These are phyloP conservation scores for Diaporthe longicolla DNA, from an alignment of 2,329 filamentous ascomycete species.

Conservation along the genomic window DNA sequence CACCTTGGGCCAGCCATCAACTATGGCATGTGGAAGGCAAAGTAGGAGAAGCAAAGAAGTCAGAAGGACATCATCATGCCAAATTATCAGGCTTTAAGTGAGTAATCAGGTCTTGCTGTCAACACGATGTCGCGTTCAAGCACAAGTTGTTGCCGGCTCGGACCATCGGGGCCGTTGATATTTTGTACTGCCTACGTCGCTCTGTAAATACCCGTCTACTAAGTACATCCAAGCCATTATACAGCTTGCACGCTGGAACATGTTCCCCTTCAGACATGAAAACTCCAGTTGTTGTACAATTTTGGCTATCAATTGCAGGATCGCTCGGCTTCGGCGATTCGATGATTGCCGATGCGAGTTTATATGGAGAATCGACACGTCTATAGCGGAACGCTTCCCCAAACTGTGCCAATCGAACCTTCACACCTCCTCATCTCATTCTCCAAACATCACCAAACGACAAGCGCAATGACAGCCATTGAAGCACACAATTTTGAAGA, in stretches of 20 bases:
- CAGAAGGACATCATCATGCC: neutral
- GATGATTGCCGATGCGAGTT: conserved; percentile 25
- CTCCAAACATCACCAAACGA: neutral
- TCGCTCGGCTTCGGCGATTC: conserved; percentile 20
- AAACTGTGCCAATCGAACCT: conserved; percentile 4
- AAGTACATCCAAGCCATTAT: neutral
- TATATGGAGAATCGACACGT: conserved; percentile 26
- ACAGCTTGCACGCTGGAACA: neutral
- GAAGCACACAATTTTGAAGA: conserved; percentile 30
- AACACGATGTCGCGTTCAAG: neutral
- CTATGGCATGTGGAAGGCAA: neutral
- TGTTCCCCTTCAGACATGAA: neutral
- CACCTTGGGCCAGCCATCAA: neutral
- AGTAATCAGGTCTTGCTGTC: neutral
- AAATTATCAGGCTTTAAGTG: neutral
- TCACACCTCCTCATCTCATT: conserved; percentile 13
- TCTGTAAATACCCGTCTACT: no score
- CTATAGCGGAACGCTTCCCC: conserved; percentile 26
- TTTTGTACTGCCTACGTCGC: neutral
- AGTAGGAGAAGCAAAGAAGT: neutral
- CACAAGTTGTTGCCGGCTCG: neutral
- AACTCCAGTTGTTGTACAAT: neutral
- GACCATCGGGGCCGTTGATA: neutral
- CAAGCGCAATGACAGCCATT: conserved; percentile 35
- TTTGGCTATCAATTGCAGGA: neutral